These are phyloP conservation scores for Hemerocallis citrina DNA, from an alignment of 106 monocot genomes.

Conservation along the genomic window DNA sequence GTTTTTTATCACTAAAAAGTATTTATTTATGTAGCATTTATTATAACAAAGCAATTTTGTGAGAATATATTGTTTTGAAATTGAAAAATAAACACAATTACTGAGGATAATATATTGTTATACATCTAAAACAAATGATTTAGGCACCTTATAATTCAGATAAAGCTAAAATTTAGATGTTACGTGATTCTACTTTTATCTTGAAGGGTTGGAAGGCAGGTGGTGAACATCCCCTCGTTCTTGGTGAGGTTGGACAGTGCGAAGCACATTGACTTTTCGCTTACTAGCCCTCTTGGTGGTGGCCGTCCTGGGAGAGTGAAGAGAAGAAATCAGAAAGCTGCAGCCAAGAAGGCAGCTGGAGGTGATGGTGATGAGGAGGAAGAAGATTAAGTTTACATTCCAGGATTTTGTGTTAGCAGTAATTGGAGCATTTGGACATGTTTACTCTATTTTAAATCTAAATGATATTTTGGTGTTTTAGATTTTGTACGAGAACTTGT, in stretches of 20 bases:
- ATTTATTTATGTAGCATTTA: too few species aligned
- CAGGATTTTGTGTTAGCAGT: background rate
- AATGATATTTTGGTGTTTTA: background rate
- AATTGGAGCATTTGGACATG: background rate
- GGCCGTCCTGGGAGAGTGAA: conserved; percentile 14
- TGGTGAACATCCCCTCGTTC: conserved; percentile 20
- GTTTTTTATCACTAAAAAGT: too few species aligned
- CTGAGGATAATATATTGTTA: too few species aligned
- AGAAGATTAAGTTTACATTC: background rate
- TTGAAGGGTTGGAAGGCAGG: conserved; percentile 16
- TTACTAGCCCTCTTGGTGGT: conserved; percentile 18
- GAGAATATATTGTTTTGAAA: too few species aligned
- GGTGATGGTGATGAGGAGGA: conserved; percentile 16
- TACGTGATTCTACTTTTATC: too few species aligned
- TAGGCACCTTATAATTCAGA: too few species aligned
- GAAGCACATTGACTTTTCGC: conserved; percentile 16
- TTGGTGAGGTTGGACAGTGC: conserved; percentile 13
- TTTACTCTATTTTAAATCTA: background rate
- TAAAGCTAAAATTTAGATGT: too few species aligned
- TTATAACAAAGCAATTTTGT: too few species aligned
- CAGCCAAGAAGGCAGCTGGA: conserved; percentile 12
- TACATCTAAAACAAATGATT: too few species aligned
- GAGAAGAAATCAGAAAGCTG: conserved; percentile 12
- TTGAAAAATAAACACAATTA: too few species aligned
- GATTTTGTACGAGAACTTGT: background rate